Percentiles rank a stretch among this genome's conserved stretches.
phyloP scores from a whole-genome alignment of 768 basidiomycete genomes.

The Coprinellus micaceus region DNA sequence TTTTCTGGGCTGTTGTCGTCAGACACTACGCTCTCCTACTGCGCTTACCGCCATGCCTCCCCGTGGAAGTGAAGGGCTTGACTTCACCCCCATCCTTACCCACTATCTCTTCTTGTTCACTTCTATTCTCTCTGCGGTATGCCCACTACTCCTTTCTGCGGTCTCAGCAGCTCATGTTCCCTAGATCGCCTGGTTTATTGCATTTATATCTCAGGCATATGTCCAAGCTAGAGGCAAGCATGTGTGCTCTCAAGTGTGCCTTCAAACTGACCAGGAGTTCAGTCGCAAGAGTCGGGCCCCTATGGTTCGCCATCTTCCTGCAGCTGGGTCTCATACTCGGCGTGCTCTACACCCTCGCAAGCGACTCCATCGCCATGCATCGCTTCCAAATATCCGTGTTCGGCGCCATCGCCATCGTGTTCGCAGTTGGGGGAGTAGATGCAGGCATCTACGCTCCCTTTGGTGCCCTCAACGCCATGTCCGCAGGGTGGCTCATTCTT shows the following conservation, averaged over 20 bases:
- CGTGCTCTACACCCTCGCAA: slow-evolving; percentile 74
- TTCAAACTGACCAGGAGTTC: slow-evolving; percentile 7
- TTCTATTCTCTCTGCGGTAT: slow-evolving; percentile 71
- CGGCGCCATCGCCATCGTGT: slow-evolving; percentile 82
- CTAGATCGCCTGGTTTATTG: slow-evolving; percentile 71
- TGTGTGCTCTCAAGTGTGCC: neutral
- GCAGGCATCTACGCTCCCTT: slow-evolving; percentile 55
- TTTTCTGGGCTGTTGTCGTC: slow-evolving; percentile 11
- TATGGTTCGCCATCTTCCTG: slow-evolving; percentile 86
- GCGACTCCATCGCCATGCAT: slow-evolving; percentile 89
- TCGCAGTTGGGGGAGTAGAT: slow-evolving; percentile 74
- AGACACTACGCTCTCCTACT: slow-evolving; percentile 10
- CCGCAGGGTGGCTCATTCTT: slow-evolving; percentile 92
- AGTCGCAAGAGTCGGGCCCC: slow-evolving; percentile 52
- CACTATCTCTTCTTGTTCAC: slow-evolving; percentile 92
- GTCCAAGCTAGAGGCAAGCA: slow-evolving; percentile 50
- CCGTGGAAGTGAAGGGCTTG: slow-evolving; percentile 62
- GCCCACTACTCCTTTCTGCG: slow-evolving; percentile 28
- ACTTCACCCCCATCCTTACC: slow-evolving; percentile 85
- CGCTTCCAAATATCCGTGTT: slow-evolving; percentile 89
- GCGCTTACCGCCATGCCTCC: slow-evolving; percentile 44
- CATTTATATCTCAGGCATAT: slow-evolving; percentile 73
- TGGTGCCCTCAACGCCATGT: slow-evolving; percentile 71
- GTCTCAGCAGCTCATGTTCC: slow-evolving; percentile 9
- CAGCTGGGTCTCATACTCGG: slow-evolving; percentile 69